These are phyloP conservation scores for Medicago truncatula DNA, from an alignment of 306 rosid species.

Conservation along the genomic window DNA sequence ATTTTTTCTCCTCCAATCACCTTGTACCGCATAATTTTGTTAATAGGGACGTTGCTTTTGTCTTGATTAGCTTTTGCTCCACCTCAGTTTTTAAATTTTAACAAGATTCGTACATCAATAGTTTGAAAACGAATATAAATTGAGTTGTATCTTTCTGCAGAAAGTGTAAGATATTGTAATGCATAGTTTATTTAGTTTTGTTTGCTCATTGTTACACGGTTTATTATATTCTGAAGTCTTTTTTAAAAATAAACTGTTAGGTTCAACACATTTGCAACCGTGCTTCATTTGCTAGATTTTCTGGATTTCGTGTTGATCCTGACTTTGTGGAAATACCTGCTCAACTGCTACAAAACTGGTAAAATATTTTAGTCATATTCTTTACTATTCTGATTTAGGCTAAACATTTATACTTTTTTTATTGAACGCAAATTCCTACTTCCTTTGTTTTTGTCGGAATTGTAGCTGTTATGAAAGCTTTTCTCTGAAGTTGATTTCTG, in stretches of 20 bases:
- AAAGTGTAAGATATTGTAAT: not conserved
- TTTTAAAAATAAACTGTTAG: conserved; percentile 48
- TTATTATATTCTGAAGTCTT: conserved; percentile 36
- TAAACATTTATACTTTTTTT: not conserved
- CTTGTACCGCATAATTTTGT: not conserved
- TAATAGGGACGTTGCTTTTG: conserved; percentile 2
- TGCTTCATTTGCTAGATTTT: conserved; percentile 80
- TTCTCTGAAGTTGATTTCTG: conserved; percentile 88
- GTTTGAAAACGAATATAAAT: conserved; percentile 19
- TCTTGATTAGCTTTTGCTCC: conserved; percentile 6
- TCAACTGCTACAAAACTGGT: conserved; percentile 89
- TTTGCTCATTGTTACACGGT: not conserved
- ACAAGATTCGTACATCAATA: conserved; percentile 7
- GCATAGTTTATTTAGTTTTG: conserved; percentile 31
- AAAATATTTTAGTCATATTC: conserved; percentile 28
- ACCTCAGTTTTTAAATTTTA: conserved; percentile 11
- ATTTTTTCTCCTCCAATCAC: not conserved
- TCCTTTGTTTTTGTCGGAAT: conserved; percentile 27
- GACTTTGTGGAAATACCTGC: conserved; percentile 96
- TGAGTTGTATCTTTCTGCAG: conserved; percentile 24
- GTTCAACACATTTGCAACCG: conserved; percentile 96
- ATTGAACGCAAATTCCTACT: conserved; percentile 28
- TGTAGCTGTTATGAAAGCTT: conserved; percentile 84
- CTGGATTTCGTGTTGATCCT: conserved; percentile 92
- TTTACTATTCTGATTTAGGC: conserved; percentile 35